Evolutionary conservation across 768 basidiomycete species (phyloP).

Genomic region (Pleurotus ostreatus): DNA sequence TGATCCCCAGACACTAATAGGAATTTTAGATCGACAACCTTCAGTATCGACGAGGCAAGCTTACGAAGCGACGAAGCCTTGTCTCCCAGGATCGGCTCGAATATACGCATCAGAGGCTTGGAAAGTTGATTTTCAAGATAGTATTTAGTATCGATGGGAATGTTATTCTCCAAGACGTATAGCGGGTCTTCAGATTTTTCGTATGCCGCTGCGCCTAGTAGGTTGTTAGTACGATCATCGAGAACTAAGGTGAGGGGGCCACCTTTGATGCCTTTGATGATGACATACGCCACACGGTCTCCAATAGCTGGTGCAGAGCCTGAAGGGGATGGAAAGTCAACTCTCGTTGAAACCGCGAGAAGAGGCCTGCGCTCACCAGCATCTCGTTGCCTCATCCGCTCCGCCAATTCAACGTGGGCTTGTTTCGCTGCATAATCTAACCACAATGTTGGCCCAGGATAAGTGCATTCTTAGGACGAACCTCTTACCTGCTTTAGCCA

Average conservation of each 20-base stretch:
- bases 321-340: slow-evolving; percentile 18
- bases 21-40: slow-evolving; percentile 7
- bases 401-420: slow-evolving; percentile 94
- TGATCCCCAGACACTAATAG: slow-evolving; percentile 88
- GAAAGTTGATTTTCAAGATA: slow-evolving; percentile 98
- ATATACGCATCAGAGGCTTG: slow-evolving; percentile 95
- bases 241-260: background rate
- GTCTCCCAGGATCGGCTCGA: slow-evolving; percentile 95
- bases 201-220: slow-evolving; percentile 89
- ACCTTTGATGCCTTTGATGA: slow-evolving; percentile 96
- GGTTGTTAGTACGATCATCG: background rate
- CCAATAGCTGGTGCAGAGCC: slow-evolving; percentile 97
- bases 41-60: slow-evolving; percentile 21
- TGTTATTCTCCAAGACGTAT: slow-evolving; percentile 95
- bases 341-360: background rate
- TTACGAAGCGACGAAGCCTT: slow-evolving; percentile 79
- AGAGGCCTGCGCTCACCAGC: slow-evolving; percentile 48
- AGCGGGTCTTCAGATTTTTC: slow-evolving; percentile 99
- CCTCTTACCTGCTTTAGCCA: slow-evolving; percentile 74
- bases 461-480: background rate
- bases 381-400: slow-evolving; percentile 93
- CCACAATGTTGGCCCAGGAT: background rate
- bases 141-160: slow-evolving; percentile 97
- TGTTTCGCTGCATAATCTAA: slow-evolving; percentile 92
- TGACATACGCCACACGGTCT: slow-evolving; percentile 98